Base-by-base conservation (phyloP, 1,139 yeast genomes). In the Suhomyces taliae region DNA sequence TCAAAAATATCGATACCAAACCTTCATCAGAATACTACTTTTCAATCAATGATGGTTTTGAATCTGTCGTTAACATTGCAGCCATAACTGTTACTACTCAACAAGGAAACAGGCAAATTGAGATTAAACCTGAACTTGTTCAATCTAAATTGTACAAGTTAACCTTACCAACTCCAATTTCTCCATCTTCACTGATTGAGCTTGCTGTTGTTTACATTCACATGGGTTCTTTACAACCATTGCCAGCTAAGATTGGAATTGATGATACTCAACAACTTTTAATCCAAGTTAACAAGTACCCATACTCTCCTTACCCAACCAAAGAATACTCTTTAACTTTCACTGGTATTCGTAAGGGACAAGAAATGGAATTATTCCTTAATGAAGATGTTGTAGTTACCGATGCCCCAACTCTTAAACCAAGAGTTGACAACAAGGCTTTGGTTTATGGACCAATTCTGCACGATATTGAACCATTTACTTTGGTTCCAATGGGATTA, bases 241-340 rank as follows among this genome's bases (percentile, higher is more conserved):
- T 81, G 47, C 98, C 98, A 4, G 76, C 74, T 44, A 69, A 74
- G 50, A 80, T 86, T 41, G 72, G 69, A 15, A 77, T 91, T 71
- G 70, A 68, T n/a, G 87, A 81, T 37, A 65, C 68, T 32, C 98
- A 93, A 70, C 69, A 72, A 31, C 63, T 93, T 50, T 67, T 82
- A 44, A 67, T 82, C 53, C 69, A 73, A 43, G 76, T 85, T 39
- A 70, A 79, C 59, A 82, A 82, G 62, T 74, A 77, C 55, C 82
- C 87, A 27, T 71, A 76, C 52, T 78, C 88, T 36, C 79, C 87
- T 2, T 93, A 93, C 67, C 59, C 61, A 6, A 86, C 96, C 31
- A 58, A 60, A 29, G 67, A 71, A 40, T 83, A 82, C 60, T 61
- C 73, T 27, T 64, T 87, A 48, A 66, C 70, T 35, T 62, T 88